Base-by-base conservation (phyloP, 495 filamentous ascomycete genomes). In the Penicillium paradoxum region DNA sequence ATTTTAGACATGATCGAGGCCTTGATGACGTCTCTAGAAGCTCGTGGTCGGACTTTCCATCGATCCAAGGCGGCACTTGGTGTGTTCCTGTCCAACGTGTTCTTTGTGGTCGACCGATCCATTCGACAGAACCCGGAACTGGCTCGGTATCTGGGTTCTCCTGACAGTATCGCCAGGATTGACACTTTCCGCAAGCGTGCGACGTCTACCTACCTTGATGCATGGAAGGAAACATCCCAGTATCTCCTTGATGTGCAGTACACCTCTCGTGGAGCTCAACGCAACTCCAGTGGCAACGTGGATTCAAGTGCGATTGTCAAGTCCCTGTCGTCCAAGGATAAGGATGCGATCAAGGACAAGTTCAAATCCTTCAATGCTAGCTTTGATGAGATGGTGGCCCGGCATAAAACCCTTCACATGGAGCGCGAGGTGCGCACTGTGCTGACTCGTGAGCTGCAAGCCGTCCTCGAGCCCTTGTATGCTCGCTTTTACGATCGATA, bases 401-500 rank as follows among this genome's bases (percentile, higher is more conserved):
- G 81, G 51, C 95, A 97, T 69, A 93, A 91, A 68, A 69, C 73
- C 25, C 81, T 86, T 57, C 83, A 77, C 56, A 92, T 92, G 83
- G 93, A 99, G 72, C 78, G 84, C 25, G 93, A 97, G 67, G 91
- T 99, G 38, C 77, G 88, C 44, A 75, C 78, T 42, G 82, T 83
- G 71, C 75, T 97, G 56, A 81, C 80, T 13, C 83, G 85, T 56
- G 91, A 96, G 62, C 83, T 97, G 53, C 88, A 90, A 70, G 82
- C 82, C 45, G 87, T 95, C 67, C 85, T 97, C 39, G 92, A 96
- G 72, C 91, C 95, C 40, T 79, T 99, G 15, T 99, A 99, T 75
- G 83, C 83, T 45, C 81, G 95, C 11, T 99, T 97, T 72, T 96
- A 90, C 78, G 95, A 97, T 72, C 84, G 91, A 17, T 99, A 99